Percentiles rank a stretch among this genome's conserved stretches.
Evolutionary conservation across 306 rosid genomes (phyloP).

Genomic region (Prunus kanzakura): DNA sequence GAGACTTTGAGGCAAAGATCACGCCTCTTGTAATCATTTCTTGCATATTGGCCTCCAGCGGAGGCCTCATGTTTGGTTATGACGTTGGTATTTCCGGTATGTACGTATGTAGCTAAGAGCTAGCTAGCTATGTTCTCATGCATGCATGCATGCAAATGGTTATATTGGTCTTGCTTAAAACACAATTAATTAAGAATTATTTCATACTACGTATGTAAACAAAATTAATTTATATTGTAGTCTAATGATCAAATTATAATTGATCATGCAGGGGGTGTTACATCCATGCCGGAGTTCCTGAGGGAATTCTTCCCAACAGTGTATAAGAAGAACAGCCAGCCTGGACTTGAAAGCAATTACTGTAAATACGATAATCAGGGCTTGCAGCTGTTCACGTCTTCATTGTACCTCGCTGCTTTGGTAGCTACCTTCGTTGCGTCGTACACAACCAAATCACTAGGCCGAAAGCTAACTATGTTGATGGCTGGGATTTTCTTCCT

Average conservation of each 20-base stretch:
- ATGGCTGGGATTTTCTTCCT: conserved; percentile 55
- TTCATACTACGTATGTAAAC: no score
- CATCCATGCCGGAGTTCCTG: conserved; percentile 47
- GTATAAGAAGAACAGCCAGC: conserved; percentile 23
- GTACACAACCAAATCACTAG: conserved; percentile 37
- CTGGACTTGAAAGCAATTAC: conserved; percentile 36
- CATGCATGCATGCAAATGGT: no score
- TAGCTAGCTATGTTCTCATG: no score
- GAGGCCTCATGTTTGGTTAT: conserved; percentile 13
- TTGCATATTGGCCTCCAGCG: conserved; percentile 1
- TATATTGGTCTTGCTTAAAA: no score
- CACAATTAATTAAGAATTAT: no score
- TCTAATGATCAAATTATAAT: no score
- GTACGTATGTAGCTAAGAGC: no score
- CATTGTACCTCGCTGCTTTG: conserved; percentile 57
- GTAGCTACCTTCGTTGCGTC: conserved; percentile 50
- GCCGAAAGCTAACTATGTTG: conserved; percentile 60
- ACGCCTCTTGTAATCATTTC: conserved; percentile 11
- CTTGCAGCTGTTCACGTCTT: conserved; percentile 58
- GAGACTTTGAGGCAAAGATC: conserved; percentile 8
- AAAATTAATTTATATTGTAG: no score
- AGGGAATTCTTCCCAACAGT: conserved; percentile 52
- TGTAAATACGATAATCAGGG: conserved; percentile 61
- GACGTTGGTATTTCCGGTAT: conserved; percentile 1
- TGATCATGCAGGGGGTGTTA: conserved; percentile 45